Evolutionary conservation across 2,329 filamentous ascomycete genomes (phyloP), one percentile per base, ranked within the genome.

Genomic region (Periconia digitata): DNA sequence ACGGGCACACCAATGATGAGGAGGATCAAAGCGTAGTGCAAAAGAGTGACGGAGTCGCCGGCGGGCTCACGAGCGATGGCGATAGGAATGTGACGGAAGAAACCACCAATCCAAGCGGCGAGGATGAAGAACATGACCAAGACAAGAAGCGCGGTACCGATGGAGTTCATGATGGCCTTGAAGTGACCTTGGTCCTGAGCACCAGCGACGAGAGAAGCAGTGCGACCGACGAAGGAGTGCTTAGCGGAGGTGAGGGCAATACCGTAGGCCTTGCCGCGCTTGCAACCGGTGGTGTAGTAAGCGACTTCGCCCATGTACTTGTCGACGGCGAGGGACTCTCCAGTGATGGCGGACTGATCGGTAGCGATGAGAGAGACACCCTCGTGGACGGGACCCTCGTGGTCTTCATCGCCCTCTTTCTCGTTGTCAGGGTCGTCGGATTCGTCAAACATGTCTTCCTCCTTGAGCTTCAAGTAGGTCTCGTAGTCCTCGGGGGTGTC

Each of bases 161-260:
- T 90, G 67, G 82, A 86, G 81, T 90, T 85, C 87, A 90, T 90
- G 78, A 90, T 87, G 58, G 86, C 86, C 78, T 90, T 89, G 82
- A 89, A 89, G 74, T 89, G 85, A 75, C 86, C 87, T 66, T 85
- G 81, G 72, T 89, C 87, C 74, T 88, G 79, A 58, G 87, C 86
- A 58, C 86, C 86, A 75, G 89, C 83, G 43, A 90, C 86, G 43
- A 90, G 79, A 60, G 82, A 81, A 53, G 87, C 87, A 60, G 86
- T 90, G 71, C 83, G 84, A 75, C 87, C 87, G 71, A 90, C 86
- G 76, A 90, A 90, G 50, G 86, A 90, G 74, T 82, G 80, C 68
- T 80, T 83, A 47, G 87, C 87, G 54, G 84, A 83, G 57, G 84
- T 82, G 50, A 81, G 81, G 64, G 85, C 80, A 54, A 90, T 79